These are phyloP conservation scores for Colletotrichum orchidophilum DNA, from an alignment of 2,329 filamentous ascomycete species.

Conservation along the genomic window DNA sequence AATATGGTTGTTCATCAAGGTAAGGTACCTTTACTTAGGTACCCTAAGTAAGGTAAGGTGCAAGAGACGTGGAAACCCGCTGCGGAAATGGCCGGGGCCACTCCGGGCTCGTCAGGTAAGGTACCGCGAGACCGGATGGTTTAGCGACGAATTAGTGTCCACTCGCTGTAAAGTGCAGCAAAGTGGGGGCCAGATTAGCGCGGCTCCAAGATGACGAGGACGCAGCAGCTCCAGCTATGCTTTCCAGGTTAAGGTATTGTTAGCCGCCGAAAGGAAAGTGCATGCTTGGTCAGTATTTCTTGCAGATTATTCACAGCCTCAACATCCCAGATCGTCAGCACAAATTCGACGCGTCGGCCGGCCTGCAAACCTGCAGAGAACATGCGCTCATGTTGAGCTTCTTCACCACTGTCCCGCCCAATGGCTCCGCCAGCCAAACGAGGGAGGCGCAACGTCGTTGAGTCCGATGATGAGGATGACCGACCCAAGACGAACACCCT, in stretches of 20 bases:
- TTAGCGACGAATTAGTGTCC: conserved; percentile 18
- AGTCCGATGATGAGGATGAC: conserved; percentile 60
- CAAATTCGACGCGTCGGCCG: not conserved
- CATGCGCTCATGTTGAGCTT: conserved; percentile 29
- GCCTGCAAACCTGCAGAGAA: conserved; percentile 11
- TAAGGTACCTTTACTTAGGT: too few species aligned
- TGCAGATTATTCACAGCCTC: not conserved
- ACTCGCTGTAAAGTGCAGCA: conserved; percentile 7
- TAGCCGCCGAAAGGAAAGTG: conserved; percentile 3
- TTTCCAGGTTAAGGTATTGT: too few species aligned
- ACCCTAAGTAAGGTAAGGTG: too few species aligned
- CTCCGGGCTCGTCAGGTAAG: too few species aligned
- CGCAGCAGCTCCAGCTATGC: conserved; percentile 19
- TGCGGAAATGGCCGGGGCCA: too few species aligned
- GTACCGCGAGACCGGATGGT: not conserved
- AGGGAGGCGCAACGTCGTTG: conserved; percentile 65
- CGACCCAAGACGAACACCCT: conserved; percentile 55
- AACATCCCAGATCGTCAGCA: conserved; percentile 7
- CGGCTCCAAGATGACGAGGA: conserved; percentile 23
- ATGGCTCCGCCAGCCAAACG: conserved; percentile 70
- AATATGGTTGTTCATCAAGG: too few species aligned
- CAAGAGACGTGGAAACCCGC: too few species aligned
- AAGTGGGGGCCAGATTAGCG: conserved; percentile 20
- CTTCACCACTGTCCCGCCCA: conserved; percentile 29
- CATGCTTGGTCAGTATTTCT: not conserved